phyloP scores from a whole-genome alignment of 768 basidiomycete species.

The Collybia mongolica region DNA sequence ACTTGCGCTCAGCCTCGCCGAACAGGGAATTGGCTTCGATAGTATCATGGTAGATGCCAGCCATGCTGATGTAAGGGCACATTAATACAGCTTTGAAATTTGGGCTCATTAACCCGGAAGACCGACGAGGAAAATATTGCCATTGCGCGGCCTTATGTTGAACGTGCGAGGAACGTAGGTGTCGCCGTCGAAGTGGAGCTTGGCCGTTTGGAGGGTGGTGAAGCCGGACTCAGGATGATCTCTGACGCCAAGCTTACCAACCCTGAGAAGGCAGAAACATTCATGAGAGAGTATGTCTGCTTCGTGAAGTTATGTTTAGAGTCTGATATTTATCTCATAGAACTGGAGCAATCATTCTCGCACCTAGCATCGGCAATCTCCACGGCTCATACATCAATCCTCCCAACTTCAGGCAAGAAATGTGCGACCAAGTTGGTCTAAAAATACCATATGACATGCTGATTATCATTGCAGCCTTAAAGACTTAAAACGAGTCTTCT shows the following conservation, averaged over 20 bases:
- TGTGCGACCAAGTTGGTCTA: slow-evolving; percentile 25
- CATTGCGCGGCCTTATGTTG: slow-evolving; percentile 41
- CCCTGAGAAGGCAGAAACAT: slow-evolving; percentile 37
- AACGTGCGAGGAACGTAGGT: slow-evolving; percentile 36
- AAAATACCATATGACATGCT: not conserved
- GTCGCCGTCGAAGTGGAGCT: slow-evolving; percentile 47
- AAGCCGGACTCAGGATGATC: slow-evolving; percentile 46
- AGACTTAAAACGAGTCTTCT: slow-evolving; percentile 32
- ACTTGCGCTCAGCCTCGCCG: slow-evolving; percentile 41
- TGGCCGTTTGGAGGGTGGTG: slow-evolving; percentile 46
- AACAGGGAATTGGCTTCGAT: slow-evolving; percentile 44
- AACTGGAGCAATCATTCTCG: slow-evolving; percentile 42
- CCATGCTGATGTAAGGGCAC: slow-evolving; percentile 37
- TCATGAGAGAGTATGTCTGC: slow-evolving; percentile 35
- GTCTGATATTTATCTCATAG: slow-evolving; percentile 16
- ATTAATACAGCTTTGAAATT: not conserved
- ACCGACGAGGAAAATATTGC: slow-evolving; percentile 47
- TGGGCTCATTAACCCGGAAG: slow-evolving; percentile 17
- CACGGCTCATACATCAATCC: slow-evolving; percentile 45
- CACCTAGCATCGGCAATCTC: slow-evolving; percentile 47
- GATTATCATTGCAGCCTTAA: slow-evolving; percentile 26
- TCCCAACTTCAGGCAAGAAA: slow-evolving; percentile 43
- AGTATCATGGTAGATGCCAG: slow-evolving; percentile 53
- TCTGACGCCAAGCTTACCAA: slow-evolving; percentile 47
- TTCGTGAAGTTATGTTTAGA: no score